Evolutionary conservation across 192 early-diverging fungal genomes (phyloP).

Genomic region (Umbelopsis vinacea): DNA sequence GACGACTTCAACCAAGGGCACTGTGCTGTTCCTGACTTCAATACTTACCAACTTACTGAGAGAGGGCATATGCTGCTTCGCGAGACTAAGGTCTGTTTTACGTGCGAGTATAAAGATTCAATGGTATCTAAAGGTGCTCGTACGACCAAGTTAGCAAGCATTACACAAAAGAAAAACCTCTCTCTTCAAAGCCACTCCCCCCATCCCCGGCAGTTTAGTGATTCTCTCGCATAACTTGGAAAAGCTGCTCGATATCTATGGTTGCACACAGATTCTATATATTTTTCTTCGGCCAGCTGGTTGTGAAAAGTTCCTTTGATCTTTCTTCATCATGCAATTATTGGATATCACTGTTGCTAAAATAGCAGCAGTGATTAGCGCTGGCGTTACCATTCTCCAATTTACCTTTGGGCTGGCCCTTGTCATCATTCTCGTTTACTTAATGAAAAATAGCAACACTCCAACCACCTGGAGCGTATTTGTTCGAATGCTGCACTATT

Average conservation of each 20-base stretch:
- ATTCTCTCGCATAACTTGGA: background rate
- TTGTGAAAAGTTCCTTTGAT: background rate
- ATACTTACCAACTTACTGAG: background rate
- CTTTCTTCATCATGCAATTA: slow-evolving; percentile 16
- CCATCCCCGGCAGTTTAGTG: background rate
- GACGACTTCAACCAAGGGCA: too few species aligned
- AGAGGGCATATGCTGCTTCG: background rate
- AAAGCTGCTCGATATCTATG: background rate
- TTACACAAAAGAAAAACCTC: too few species aligned
- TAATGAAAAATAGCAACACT: background rate
- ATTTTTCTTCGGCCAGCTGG: background rate
- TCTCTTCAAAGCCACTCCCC: background rate
- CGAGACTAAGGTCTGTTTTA: too few species aligned
- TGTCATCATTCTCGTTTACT: background rate
- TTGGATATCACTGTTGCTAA: slow-evolving; percentile 22
- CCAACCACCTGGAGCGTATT: slow-evolving; percentile 16
- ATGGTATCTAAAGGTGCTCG: too few species aligned
- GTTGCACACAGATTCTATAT: background rate
- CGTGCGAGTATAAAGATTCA: too few species aligned
- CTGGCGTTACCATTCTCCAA: slow-evolving; percentile 17
- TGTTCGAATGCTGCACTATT: slow-evolving; percentile 10
- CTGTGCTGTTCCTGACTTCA: background rate
- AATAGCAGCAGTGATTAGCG: slow-evolving; percentile 12
- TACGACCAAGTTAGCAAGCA: too few species aligned
- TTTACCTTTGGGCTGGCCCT: slow-evolving; percentile 4